Percentiles rank a stretch among this genome's conserved stretches.
Conservation (phyloP, 257 asterid species). For the Penstemon barbatus region DNA sequence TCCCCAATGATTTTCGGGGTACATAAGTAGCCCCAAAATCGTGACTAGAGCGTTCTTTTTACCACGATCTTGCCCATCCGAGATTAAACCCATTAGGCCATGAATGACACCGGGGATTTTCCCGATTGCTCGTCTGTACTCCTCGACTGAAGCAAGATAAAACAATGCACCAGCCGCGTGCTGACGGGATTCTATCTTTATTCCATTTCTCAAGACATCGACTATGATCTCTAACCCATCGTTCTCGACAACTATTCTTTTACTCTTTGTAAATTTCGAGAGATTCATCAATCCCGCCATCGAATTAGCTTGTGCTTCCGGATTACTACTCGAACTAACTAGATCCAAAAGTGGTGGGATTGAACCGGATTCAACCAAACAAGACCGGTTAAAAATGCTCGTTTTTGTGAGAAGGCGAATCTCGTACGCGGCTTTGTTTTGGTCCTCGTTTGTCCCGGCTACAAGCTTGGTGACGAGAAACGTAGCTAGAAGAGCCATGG, state of each 20-base stretch:
- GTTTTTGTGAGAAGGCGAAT: conserved; percentile 78
- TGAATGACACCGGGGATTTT: conserved; percentile 45
- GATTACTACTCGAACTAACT: conserved; percentile 31
- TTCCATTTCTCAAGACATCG: conserved; percentile 44
- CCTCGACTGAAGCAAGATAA: conserved; percentile 73
- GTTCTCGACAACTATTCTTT: conserved; percentile 41
- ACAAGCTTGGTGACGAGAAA: conserved; percentile 55
- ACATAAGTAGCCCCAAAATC: conserved; percentile 52
- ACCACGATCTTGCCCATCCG: conserved; percentile 45
- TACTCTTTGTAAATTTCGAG: conserved; percentile 49
- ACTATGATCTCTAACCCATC: conserved; percentile 55
- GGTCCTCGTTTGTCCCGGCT: conserved; percentile 40
- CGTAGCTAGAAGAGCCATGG: conserved; percentile 47
- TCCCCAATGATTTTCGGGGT: conserved; percentile 61
- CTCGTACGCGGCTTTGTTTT: conserved; percentile 55
- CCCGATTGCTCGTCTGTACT: conserved; percentile 54
- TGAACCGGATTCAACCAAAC: conserved; percentile 65
- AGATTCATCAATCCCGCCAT: conserved; percentile 64
- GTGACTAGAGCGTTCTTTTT: conserved; percentile 64
- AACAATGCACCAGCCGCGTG: conserved; percentile 77
- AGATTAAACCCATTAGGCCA: conserved; percentile 49
- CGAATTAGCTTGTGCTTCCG: conserved; percentile 53
- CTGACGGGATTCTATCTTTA: conserved; percentile 56
- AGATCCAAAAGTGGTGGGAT: conserved; percentile 55
- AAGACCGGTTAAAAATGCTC: conserved; percentile 69